These are phyloP conservation scores for Naematelia aurantialba DNA, from an alignment of 768 basidiomycete species.

Conservation along the genomic window DNA sequence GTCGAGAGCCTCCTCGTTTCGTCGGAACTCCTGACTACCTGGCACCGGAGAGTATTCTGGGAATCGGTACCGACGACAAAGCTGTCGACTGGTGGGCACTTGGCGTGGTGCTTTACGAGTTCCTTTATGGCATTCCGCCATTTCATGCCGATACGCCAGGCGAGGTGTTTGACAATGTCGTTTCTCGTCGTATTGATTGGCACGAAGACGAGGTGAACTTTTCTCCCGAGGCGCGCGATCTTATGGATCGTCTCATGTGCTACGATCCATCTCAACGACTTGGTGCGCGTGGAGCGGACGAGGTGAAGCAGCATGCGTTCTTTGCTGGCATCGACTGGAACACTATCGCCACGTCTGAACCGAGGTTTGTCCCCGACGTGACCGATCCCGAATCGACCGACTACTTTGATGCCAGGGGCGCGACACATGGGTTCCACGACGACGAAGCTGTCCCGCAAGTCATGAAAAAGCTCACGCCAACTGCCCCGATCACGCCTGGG, in stretches of 20 bases:
- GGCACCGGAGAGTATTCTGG: constrained; percentile 72
- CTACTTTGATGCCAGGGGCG: constrained; percentile 96
- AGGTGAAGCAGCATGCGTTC: constrained; percentile 89
- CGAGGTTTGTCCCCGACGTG: constrained; percentile 91
- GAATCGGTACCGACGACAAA: constrained; percentile 88
- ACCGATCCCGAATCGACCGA: constrained; percentile 98
- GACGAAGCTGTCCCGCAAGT: constrained; percentile 60
- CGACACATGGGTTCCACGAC: constrained; percentile 86
- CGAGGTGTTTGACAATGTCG: constrained; percentile 96
- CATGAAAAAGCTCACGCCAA: constrained; percentile 26
- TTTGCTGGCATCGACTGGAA: constrained; percentile 91
- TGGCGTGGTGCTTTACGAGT: constrained; percentile 97
- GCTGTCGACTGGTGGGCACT: constrained; percentile 99
- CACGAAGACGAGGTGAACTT: constrained; percentile 77
- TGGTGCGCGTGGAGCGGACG: constrained; percentile 79
- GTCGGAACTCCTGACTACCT: constrained; percentile 98
- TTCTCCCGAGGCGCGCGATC: constrained; percentile 78
- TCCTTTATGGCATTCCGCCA: constrained; percentile 91
- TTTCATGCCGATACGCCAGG: constrained; percentile 97
- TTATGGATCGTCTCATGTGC: constrained; percentile 81
- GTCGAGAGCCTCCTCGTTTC: constrained; percentile 79
- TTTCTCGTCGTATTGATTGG: constrained; percentile 91
- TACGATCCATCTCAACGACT: constrained; percentile 74
- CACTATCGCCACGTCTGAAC: constrained; percentile 78
- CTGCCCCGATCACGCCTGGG: constrained; percentile 35